Conservation (phyloP, 352 stramenopile genomes). For the Phytopythium vexans region DNA sequence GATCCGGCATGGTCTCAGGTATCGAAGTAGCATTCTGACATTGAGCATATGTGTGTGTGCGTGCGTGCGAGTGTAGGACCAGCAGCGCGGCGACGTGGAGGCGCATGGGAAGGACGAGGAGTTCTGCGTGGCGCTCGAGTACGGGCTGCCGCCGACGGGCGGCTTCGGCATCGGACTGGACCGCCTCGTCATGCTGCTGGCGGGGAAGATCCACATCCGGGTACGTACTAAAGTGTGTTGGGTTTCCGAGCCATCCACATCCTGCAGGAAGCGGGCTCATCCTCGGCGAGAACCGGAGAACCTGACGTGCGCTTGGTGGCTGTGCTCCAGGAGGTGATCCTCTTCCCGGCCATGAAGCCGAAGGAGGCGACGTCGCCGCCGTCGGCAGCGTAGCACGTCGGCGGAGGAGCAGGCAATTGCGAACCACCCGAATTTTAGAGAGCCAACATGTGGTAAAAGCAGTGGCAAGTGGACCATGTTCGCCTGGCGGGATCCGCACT, state of each 20-base stretch:
- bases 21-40: no score
- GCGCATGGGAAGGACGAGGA: slow-evolving; percentile 94
- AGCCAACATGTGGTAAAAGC: no score
- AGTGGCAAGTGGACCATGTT: no score
- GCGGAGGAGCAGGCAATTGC: no score
- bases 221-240: slow-evolving; percentile 28
- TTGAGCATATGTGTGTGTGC: background rate
- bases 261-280: no score
- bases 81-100: slow-evolving; percentile 82
- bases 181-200: slow-evolving; percentile 98
- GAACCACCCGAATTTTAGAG: no score
- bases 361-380: no score
- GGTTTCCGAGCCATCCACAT: no score
- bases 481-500: no score
- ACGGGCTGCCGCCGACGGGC: slow-evolving; percentile 95
- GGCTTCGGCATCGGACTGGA: slow-evolving; percentile 98
- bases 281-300: no score
- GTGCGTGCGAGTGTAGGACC: slow-evolving; percentile 25
- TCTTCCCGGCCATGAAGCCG: slow-evolving; percentile 99
- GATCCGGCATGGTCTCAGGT: no score
- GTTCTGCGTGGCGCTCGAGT: slow-evolving; percentile 97
- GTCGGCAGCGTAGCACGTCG: no score
- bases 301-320: background rate
- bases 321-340: slow-evolving; percentile 93
- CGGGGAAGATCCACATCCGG: slow-evolving; percentile 97